Base-by-base conservation (phyloP, 2,329 filamentous ascomycete genomes). In the Talaromyces sp. region DNA sequence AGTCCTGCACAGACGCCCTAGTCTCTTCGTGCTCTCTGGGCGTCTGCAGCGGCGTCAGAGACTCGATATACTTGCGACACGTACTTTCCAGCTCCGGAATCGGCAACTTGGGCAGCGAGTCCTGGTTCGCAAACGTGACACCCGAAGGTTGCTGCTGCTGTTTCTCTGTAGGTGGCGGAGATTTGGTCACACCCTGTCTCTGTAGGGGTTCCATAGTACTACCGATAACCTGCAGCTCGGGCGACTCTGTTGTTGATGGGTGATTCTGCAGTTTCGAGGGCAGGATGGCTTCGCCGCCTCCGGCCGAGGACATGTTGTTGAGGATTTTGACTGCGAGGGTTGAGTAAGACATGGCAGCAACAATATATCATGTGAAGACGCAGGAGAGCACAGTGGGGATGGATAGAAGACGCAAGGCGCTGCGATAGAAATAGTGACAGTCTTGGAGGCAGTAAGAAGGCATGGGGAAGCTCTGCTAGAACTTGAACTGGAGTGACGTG, bases 371-470 rank as follows among this genome's bases (percentile, higher is more conserved):
- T 77, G 82, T 84, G 80, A 91, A 91, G 58, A 91, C 80, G 68
- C 89, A 87, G 66, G 89, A 91, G 75, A 96, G 85, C 70, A 80
- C 84, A 69, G 90, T 96, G 78, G 86, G 84, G 69, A 96, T 87
- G 72, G 89, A 93, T 69, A 96, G 81, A 73, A 92, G 88, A 81
- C 90, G 90, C 79, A 96, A 80, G 73, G 90, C 89, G 76, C 88
- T 96, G 81, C 90, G 90, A 81, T 90, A 95, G 79, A 96, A 96
- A 79, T 96, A 96, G 75, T 96, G 91, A 71, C 90, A 96, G 77
- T 96, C 89, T 82, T 95, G 88, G 61, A 90, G 81, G 77, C 82
- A 96, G 76, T 91, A 93, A 69, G 83, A 77, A 81, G 89, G 89
- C 90, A 96, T 96, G 67, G 72, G 29, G 53, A 21, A 35, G 53